These are phyloP conservation scores for Xylariaceae sp. DNA, from an alignment of 2,329 filamentous ascomycete species.

Conservation along the genomic window DNA sequence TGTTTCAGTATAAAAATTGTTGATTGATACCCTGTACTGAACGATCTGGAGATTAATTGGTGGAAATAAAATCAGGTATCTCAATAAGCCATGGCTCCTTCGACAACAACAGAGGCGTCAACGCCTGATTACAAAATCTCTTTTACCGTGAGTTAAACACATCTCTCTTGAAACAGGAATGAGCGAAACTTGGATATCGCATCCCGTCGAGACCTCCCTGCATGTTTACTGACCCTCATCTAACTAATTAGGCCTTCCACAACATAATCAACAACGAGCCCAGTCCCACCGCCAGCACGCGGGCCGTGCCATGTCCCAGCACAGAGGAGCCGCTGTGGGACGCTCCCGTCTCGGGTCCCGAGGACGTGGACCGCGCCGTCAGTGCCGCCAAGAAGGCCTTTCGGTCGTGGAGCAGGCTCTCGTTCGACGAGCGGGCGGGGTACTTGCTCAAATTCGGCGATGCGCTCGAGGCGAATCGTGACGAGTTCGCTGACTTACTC, in stretches of 20 bases:
- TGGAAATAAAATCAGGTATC: not conserved
- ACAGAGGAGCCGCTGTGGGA: slow-evolving; percentile 41
- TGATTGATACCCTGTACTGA: not conserved
- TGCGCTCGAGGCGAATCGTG: slow-evolving; percentile 11
- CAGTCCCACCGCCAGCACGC: slow-evolving; percentile 37
- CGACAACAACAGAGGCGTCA: too few species aligned
- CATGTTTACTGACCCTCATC: not conserved
- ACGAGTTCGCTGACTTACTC: slow-evolving; percentile 14
- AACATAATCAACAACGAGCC: slow-evolving; percentile 47
- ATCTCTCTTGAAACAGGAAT: not conserved
- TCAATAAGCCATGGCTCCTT: not conserved
- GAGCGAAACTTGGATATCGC: too few species aligned
- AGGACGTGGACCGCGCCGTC: slow-evolving; percentile 47
- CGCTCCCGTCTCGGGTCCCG: slow-evolving; percentile 41
- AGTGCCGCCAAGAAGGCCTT: slow-evolving; percentile 41
- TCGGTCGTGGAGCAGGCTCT: slow-evolving; percentile 38
- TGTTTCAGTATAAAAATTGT: not conserved
- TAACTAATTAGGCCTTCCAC: slow-evolving; percentile 29
- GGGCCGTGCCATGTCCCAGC: slow-evolving; percentile 44
- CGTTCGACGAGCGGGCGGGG: slow-evolving; percentile 29
- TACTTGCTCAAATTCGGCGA: slow-evolving; percentile 19
- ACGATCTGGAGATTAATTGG: not conserved
- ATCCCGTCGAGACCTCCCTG: too few species aligned
- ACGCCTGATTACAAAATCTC: slow-evolving; percentile 10
- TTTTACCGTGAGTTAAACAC: slow-evolving; percentile 6